Base-by-base conservation (phyloP, 2,329 filamentous ascomycete genomes). In the Monilinia laxa region DNA sequence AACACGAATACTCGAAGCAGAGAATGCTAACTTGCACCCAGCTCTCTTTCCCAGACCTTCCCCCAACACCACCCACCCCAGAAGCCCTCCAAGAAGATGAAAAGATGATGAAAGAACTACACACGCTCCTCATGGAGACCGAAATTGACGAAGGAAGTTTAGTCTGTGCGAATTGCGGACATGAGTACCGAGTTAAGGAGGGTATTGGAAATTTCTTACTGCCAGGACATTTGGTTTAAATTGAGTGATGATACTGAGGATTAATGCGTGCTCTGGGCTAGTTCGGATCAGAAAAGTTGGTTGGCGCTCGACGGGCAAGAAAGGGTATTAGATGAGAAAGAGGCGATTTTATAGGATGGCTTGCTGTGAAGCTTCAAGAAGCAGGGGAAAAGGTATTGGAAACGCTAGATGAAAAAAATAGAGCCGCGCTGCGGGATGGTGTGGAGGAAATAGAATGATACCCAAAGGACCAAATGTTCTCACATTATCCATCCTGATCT, bases 171-270 rank as follows among this genome's bases (percentile, higher is more conserved):
- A 91, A 90, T 78, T 99, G 95, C 77, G 92, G 91, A 58, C 94
- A 98, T 77, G 92, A 96, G 81, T 99, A 98, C 79, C 88, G 88
- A 68, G 89, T 99, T 70, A 93, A 95, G 77, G 94, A 99, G 80
- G 95, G 95, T 6, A 97, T 98, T 78, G 92, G 93, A 68, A 98
- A 98, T 79, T 99, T 99, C 75, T 80, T 99, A 76, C 80, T 99
- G 72, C 95, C 95, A 16, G 95, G 90, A 74, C 95, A 99, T 81
- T 80, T 99, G 78, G 95, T 93, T 45, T 85, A 64, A 40, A 40
- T n/a, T 20, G 9, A 56, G 14, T 23, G 45, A 49, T 23, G 12
- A 31, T 6, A 49, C 53, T 40, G 5, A 25, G 12, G 20, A 31
- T 51, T 42, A 18, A 42, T 51, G 23, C 18, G 4, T 1, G 14